Evolutionary conservation across 2,329 filamentous ascomycete genomes (phyloP), one percentile per base, ranked within the genome.

Genomic region (Sclerotinia sclerotiorum): DNA sequence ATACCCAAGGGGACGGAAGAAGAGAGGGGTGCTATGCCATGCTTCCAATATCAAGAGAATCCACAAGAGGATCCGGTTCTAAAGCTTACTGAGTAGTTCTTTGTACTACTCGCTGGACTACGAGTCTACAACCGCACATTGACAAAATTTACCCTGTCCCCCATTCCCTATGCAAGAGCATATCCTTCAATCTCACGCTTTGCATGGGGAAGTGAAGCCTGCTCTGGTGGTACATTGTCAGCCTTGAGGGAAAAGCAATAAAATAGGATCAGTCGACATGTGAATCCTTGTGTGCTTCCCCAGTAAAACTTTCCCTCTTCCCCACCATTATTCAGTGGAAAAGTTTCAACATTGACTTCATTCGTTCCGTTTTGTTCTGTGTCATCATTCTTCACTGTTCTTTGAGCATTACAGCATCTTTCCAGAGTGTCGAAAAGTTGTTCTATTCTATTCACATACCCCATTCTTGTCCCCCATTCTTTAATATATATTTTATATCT

Each of bases 171-270:
- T 62, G 60, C 46, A 62, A 62, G 60, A 62, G 46, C 46, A 51
- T 62, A 62, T 62, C 46, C n/a, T 39, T 61, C 44, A 24, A 61
- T 61, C 58, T 61, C 44, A 61, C 44, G 17, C 58, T n/a, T 61
- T 35, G 10, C 44, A 61, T 62, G 46, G 60, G 32, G n/a, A 51
- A 62, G 48, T 13, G 21, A 39, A 51, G 32, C 21, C 46, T 62
- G 8, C 48, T 35, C 29, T 49, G 29, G 46, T 62, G 24, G 21
- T 27, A 62, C 46, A 39, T 27, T 62, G 29, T 62, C 60, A 51
- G 60, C 60, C 60, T 39, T 62, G 60, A 62, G 29, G 17, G 13
- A 51, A 62, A 51, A 49, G 29, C 15, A 51, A 49, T 62, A 49
- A 32, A 49, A 32, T 19, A 32, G 51, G 58, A 62, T 49, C 46